Evolutionary conservation across 2,329 filamentous ascomycete genomes (phyloP).

Genomic region (Clonostachys chloroleuca): DNA sequence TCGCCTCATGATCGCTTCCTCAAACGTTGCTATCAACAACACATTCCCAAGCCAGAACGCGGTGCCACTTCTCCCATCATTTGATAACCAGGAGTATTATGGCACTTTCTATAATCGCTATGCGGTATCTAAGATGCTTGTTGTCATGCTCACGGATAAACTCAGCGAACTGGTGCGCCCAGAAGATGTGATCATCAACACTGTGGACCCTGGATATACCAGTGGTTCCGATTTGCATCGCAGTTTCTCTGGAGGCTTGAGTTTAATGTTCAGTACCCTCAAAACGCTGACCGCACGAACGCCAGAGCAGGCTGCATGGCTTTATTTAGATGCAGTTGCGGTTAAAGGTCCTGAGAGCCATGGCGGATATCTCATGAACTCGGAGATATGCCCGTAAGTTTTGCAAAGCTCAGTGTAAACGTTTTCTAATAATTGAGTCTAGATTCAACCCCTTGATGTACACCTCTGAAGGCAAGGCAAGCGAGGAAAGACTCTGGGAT

Average conservation of each 20-base stretch:
- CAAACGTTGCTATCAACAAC: constrained; percentile 13
- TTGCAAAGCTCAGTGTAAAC: constrained; percentile 2
- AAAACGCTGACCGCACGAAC: constrained; percentile 17
- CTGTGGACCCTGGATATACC: constrained; percentile 37
- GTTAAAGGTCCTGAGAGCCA: constrained; percentile 43
- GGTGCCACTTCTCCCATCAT: constrained; percentile 14
- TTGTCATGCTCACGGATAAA: constrained; percentile 18
- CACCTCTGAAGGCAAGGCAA: constrained; percentile 1
- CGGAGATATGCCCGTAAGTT: constrained; percentile 39
- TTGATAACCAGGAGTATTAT: constrained; percentile 20
- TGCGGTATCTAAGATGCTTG: constrained; percentile 20
- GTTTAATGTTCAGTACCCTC: neutral
- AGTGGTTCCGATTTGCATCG: constrained; percentile 13
- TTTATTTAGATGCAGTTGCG: constrained; percentile 39
- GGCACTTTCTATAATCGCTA: constrained; percentile 10
- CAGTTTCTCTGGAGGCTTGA: neutral
- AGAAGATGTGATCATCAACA: constrained; percentile 37
- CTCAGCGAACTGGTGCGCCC: constrained; percentile 27
- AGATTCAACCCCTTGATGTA: neutral
- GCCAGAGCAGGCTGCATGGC: constrained; percentile 33
- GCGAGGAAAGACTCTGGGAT: constrained; percentile 29
- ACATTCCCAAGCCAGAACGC: constrained; percentile 14
- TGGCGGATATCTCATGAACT: constrained; percentile 44
- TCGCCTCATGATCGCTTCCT: constrained; percentile 20
- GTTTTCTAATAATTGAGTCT: neutral